A percentile compares a stretch with the other conserved stretches of the same genome.
Conservation (phyloP, 1,284 basidiomycete species). For the Cryptococcus sp. region DNA sequence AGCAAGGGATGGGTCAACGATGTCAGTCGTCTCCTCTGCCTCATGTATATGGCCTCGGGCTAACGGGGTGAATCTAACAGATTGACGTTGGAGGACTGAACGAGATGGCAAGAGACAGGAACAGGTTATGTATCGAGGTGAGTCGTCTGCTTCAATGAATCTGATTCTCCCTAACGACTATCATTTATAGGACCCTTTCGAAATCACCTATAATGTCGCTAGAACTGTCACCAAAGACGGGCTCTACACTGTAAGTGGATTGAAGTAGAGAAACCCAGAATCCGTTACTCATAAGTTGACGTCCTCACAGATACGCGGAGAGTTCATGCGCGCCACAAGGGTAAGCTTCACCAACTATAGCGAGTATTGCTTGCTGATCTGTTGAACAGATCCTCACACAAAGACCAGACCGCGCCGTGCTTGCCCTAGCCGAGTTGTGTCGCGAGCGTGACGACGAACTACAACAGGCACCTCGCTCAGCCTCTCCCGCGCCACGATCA, state of each 20-base stretch:
- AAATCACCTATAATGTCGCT: constrained; percentile 91
- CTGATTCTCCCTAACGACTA: constrained; percentile 4
- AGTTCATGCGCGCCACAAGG: constrained; percentile 94
- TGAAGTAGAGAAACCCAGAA: background rate
- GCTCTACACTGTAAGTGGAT: constrained; percentile 74
- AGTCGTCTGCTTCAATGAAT: constrained; percentile 15
- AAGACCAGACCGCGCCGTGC: constrained; percentile 76
- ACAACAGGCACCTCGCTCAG: constrained; percentile 51
- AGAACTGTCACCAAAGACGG: constrained; percentile 96
- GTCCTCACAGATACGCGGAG: constrained; percentile 83
- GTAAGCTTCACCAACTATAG: constrained; percentile 32
- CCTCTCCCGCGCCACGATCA: constrained; percentile 50
- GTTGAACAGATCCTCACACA: constrained; percentile 62
- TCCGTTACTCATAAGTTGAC: background rate
- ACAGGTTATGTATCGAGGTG: constrained; percentile 91
- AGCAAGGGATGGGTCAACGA: constrained; percentile 92
- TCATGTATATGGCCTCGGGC: constrained; percentile 52
- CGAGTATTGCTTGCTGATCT: background rate
- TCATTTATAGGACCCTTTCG: constrained; percentile 81
- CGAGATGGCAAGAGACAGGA: constrained; percentile 75
- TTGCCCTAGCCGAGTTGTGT: constrained; percentile 78
- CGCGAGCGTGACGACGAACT: constrained; percentile 57
- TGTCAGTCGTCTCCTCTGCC: constrained; percentile 56
- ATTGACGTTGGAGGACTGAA: constrained; percentile 59
- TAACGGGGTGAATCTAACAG: constrained; percentile 26